Percentiles rank a stretch among this genome's conserved stretches.
These are phyloP conservation scores for Xylariaceae sp. DNA, from an alignment of 2,329 filamentous ascomycete species.

Conservation along the genomic window DNA sequence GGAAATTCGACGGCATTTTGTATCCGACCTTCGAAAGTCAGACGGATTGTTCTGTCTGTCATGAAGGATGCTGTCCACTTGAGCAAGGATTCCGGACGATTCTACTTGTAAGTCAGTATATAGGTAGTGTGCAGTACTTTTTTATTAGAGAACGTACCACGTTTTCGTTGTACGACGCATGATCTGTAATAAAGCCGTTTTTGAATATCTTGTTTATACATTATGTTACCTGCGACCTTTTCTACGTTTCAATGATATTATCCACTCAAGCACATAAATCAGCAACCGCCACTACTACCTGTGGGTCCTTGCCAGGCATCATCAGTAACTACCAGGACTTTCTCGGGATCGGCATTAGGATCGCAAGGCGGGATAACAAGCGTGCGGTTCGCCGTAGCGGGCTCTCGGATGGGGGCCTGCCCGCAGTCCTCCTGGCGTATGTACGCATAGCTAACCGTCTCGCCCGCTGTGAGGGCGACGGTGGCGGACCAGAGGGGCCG, in stretches of 20 bases:
- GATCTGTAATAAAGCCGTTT: no score
- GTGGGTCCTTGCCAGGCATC: conserved; percentile 35
- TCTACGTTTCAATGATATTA: not conserved
- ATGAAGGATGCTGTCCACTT: no score
- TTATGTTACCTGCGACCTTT: no score
- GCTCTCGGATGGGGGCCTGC: conserved; percentile 39
- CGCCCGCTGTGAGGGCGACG: conserved; percentile 36
- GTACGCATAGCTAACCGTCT: conserved; percentile 41
- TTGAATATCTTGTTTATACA: no score
- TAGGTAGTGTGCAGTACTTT: no score
- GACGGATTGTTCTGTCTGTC: no score
- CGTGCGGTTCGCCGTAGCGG: conserved; percentile 33
- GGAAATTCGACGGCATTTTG: no score
- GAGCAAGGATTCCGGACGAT: no score
- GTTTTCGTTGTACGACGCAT: no score
- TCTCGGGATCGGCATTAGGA: conserved; percentile 19
- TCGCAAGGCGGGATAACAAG: conserved; percentile 36
- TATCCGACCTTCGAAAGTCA: no score
- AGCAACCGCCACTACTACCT: conserved; percentile 25
- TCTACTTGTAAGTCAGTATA: no score
- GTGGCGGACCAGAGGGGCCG: conserved; percentile 41
- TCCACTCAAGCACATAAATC: not conserved
- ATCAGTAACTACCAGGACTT: conserved; percentile 27
- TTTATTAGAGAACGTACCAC: no score
- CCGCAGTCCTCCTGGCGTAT: conserved; percentile 39